Evolutionary conservation across 768 basidiomycete genomes (phyloP), one percentile per base, ranked within the genome.

Genomic region (Pleurotus tuber-regium): DNA sequence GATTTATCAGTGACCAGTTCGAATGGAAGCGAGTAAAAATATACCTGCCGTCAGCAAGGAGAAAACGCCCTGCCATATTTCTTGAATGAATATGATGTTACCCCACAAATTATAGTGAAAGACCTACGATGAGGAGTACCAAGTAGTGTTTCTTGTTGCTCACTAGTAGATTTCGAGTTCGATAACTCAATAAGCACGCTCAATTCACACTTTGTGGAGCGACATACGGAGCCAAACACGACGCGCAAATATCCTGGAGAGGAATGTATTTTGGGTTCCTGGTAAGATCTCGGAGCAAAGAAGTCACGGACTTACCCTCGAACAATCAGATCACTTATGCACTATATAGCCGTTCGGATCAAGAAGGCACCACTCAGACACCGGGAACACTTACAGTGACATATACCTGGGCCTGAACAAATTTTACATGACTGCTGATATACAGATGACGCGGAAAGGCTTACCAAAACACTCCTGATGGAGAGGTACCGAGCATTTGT

Each of bases 301-400:
- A 6, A 28, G n/a, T n/a, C n/a, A n/a, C n/a, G n/a, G n/a, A 57
- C 61, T 35, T 53, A 70, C 70, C 58, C 57, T 59, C 70, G 42
- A 48, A 71, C 61, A 43, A 66, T 58, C 28, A 62, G 43, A 49
- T 69, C 67, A 51, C 64, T 68, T 39, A 61, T 53, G 52, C 57
- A 54, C 67, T 47, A 29, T 65, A 16, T 23, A 4, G 35, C 14
- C 21, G 25, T 43, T 3, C 1, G 16, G 21, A 50, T 39, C 14
- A 21, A 16, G 30, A 3, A 49, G 24, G 6, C 14, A 23, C 30
- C n/a, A 41, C 8, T 41, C 30, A 4, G 12, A 10, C 24, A 8
- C 35, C 28, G 21, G 2, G 16, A 19, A 23, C 26, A 50, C 61
- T 52, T 50, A 67, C 67, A 18, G 66, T 67, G 9, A 64, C 50